A percentile compares a stretch with the other conserved stretches of the same genome.
Evolutionary conservation across 2,329 filamentous ascomycete species (phyloP).

Genomic region (Curvularia hawaiiensis): DNA sequence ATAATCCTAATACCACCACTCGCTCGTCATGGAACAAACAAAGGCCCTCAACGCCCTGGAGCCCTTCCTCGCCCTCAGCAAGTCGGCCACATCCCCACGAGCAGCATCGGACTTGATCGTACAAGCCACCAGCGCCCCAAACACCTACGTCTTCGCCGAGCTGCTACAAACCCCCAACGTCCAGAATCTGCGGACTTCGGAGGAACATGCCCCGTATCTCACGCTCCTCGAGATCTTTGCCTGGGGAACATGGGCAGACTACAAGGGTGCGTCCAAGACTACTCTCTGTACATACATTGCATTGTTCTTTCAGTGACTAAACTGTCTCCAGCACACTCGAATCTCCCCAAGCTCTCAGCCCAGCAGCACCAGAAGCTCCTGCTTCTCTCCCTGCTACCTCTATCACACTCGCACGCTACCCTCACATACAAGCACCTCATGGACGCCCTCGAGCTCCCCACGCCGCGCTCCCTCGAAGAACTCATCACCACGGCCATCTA

Average conservation of each 20-base stretch:
- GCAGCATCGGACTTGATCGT: slow-evolving; percentile 84
- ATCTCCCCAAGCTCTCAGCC: slow-evolving; percentile 73
- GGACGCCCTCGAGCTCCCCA: slow-evolving; percentile 67
- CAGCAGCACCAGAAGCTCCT: slow-evolving; percentile 84
- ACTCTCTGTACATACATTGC: background rate
- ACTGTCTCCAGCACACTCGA: slow-evolving; percentile 45
- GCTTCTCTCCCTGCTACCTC: slow-evolving; percentile 84
- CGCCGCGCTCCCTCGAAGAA: slow-evolving; percentile 75
- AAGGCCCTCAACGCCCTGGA: slow-evolving; percentile 66
- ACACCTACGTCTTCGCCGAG: slow-evolving; percentile 93
- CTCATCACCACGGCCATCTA: slow-evolving; percentile 89
- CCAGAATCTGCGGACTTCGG: slow-evolving; percentile 68
- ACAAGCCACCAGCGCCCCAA: slow-evolving; percentile 85
- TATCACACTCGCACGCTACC: slow-evolving; percentile 67
- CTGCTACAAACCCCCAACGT: slow-evolving; percentile 83
- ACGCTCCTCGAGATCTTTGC: slow-evolving; percentile 86
- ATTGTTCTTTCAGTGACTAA: slow-evolving; percentile 1
- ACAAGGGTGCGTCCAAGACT: slow-evolving; percentile 59
- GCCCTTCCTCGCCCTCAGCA: slow-evolving; percentile 89
- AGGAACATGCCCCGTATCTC: slow-evolving; percentile 68
- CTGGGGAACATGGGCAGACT: slow-evolving; percentile 85
- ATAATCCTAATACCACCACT: background rate
- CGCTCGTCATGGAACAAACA: slow-evolving; percentile 71
- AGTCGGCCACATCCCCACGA: slow-evolving; percentile 81
- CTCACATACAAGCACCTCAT: slow-evolving; percentile 77